Percentiles rank a stretch among this genome's conserved stretches.
Conservation (phyloP, 129 eudicot species). For the Helichrysum umbraculigerum region DNA sequence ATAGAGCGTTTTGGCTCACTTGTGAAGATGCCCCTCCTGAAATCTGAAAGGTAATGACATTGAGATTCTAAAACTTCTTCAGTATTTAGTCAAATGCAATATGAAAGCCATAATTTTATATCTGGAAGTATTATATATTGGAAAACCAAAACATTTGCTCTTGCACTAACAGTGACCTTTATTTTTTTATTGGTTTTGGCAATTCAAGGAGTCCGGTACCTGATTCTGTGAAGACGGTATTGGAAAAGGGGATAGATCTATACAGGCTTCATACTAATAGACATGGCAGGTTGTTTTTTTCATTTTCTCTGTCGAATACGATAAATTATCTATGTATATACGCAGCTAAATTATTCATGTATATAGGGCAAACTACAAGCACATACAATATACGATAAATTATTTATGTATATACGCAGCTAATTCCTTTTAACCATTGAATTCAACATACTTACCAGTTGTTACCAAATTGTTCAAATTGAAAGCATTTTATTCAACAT, state of each 20-base stretch:
- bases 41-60: constrained; percentile 60
- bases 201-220: constrained; percentile 70
- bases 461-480: not conserved
- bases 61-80: not conserved
- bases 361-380: not conserved
- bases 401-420: not conserved
- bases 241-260: constrained; percentile 89
- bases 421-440: not conserved
- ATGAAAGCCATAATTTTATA: too few species aligned
- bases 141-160: not conserved
- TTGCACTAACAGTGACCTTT: constrained; percentile 25
- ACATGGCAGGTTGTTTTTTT: constrained; percentile 73
- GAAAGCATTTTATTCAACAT: not conserved
- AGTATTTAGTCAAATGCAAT: not conserved
- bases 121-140: not conserved
- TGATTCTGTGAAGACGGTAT: constrained; percentile 52
- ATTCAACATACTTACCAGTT: not conserved
- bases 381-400: not conserved
- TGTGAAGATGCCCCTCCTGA: constrained; percentile 91
- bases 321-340: too few species aligned
- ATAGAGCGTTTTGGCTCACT: constrained; percentile 92
- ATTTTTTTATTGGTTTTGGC: not conserved
- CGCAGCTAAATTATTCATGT: too few species aligned
- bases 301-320: not conserved
- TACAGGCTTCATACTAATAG: constrained; percentile 68